phyloP scores from a whole-genome alignment of 352 stramenopile species.

The Ophiocytium majus region DNA sequence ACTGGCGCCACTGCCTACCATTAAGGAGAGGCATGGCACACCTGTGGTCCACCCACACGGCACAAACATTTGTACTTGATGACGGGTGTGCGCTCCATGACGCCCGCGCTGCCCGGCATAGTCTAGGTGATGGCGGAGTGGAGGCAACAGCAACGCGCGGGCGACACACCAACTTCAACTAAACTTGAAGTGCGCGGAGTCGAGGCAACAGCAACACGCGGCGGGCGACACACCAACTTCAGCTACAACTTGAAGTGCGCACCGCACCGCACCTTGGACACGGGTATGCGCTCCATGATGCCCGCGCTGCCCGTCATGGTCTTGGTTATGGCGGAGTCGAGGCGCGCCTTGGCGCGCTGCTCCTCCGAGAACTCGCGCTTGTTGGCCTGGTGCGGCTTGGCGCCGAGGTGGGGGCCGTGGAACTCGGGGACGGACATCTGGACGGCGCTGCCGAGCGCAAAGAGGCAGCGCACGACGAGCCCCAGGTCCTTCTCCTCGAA shows the following conservation, averaged over 20 bases:
- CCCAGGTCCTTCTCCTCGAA: slow-evolving; percentile 52
- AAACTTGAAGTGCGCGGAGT: too few species aligned
- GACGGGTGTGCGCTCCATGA: slow-evolving; percentile 38
- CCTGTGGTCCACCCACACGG: too few species aligned
- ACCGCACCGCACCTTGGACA: neutral
- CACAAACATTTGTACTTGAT: neutral
- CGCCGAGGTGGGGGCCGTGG: slow-evolving; percentile 51
- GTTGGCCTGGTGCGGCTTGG: slow-evolving; percentile 45
- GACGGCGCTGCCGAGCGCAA: slow-evolving; percentile 47
- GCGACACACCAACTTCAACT: too few species aligned
- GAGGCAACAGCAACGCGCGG: too few species aligned
- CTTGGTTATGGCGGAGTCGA: slow-evolving; percentile 36
- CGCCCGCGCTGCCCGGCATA: slow-evolving; percentile 25
- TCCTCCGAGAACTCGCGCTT: slow-evolving; percentile 41
- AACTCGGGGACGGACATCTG: slow-evolving; percentile 52
- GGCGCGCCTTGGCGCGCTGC: slow-evolving; percentile 29
- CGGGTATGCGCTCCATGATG: slow-evolving; percentile 35
- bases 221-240: too few species aligned
- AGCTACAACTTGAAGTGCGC: too few species aligned
- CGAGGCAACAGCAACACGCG: too few species aligned
- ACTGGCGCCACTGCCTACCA: too few species aligned
- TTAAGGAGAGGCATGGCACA: too few species aligned
- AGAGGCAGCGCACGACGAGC: slow-evolving; percentile 50
- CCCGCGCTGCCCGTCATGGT: slow-evolving; percentile 25
- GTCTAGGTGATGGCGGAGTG: slow-evolving; percentile 34